Conservation (phyloP, 805 yeast genomes). For the Pichia rugopelliculosa region DNA sequence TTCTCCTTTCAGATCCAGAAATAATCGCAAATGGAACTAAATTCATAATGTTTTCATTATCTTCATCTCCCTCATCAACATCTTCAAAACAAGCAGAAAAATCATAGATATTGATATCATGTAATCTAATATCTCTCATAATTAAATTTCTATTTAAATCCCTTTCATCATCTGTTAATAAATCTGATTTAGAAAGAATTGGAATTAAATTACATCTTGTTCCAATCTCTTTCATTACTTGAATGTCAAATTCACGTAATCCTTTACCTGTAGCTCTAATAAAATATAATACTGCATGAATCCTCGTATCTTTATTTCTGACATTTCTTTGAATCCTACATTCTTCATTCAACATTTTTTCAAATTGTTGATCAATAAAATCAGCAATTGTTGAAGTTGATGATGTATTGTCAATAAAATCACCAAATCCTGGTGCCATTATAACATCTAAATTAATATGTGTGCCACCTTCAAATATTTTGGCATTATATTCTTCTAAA, state of each 20-base stretch:
- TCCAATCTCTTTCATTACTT: constrained; percentile 59
- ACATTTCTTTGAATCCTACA: constrained; percentile 45
- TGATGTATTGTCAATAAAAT: constrained; percentile 52
- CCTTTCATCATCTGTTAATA: constrained; percentile 49
- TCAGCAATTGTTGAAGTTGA: constrained; percentile 55
- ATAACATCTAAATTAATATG: constrained; percentile 55
- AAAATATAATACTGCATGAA: constrained; percentile 82
- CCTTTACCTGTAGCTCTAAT: constrained; percentile 64
- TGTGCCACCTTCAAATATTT: constrained; percentile 39
- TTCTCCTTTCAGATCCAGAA: constrained; percentile 70
- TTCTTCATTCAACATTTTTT: constrained; percentile 62
- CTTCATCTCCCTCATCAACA: constrained; percentile 20
- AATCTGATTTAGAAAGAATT: constrained; percentile 73
- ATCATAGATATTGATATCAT: constrained; percentile 24
- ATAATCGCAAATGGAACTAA: constrained; percentile 82
- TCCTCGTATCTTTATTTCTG: constrained; percentile 51
- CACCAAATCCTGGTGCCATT: constrained; percentile 68
- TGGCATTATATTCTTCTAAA: constrained; percentile 28
- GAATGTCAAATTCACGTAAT: constrained; percentile 60
- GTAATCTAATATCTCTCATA: constrained; percentile 32
- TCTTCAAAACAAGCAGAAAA: constrained; percentile 27
- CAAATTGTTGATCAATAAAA: constrained; percentile 73
- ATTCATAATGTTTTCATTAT: constrained; percentile 17
- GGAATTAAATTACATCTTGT: constrained; percentile 75
- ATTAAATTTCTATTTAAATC: constrained; percentile 38